phyloP scores from a whole-genome alignment of 805 yeast species.

The Pichia insulana region DNA sequence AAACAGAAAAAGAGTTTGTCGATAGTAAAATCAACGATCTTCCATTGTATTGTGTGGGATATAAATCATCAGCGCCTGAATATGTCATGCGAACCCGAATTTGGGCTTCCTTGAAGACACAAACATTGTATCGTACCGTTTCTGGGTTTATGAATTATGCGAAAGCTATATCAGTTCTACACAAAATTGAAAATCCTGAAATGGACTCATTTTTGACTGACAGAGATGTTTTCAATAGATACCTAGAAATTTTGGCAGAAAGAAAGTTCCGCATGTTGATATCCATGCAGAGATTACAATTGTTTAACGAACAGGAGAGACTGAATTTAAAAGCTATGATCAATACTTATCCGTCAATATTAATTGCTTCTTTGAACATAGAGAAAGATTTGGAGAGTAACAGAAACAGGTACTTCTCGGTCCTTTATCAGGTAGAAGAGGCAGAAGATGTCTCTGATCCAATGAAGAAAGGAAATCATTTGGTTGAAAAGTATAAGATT shows the following conservation, averaged over 20 bases:
- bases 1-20: constrained; percentile 29
- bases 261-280: constrained; percentile 75
- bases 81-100: constrained; percentile 64
- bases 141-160: constrained; percentile 78
- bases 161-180: constrained; percentile 61
- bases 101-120: constrained; percentile 82
- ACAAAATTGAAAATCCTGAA: constrained; percentile 56
- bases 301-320: constrained; percentile 55
- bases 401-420: constrained; percentile 44
- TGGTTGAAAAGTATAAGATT: constrained; percentile 46
- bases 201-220: constrained; percentile 35
- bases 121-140: constrained; percentile 74
- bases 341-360: constrained; percentile 62
- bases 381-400: constrained; percentile 36
- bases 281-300: constrained; percentile 78
- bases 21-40: constrained; percentile 46
- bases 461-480: constrained; percentile 22
- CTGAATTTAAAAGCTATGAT: constrained; percentile 61
- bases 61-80: constrained; percentile 55
- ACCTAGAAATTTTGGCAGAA: constrained; percentile 62
- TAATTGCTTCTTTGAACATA: constrained; percentile 46
- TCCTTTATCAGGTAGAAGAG: constrained; percentile 50
- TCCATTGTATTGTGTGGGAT: constrained; percentile 68
- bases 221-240: constrained; percentile 44
- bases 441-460: constrained; percentile 41